Conservation (phyloP, 805 yeast genomes). For the Teunomyces gatunensis region DNA sequence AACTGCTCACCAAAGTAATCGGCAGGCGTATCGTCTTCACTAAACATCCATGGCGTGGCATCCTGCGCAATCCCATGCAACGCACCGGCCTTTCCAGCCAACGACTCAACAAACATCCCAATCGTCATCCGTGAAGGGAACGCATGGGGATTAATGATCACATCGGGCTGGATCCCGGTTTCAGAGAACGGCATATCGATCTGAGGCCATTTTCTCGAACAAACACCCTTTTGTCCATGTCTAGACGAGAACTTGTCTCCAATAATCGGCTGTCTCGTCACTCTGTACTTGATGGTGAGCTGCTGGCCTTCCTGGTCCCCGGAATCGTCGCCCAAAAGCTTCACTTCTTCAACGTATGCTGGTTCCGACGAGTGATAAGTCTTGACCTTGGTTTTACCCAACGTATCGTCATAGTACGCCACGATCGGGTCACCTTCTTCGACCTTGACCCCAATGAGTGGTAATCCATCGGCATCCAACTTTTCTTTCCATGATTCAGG, state of each 20-base stretch:
- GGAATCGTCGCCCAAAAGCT: conserved; percentile 79
- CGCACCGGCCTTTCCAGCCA: conserved; percentile 99
- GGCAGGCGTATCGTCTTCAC: conserved; percentile 92
- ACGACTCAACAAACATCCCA: conserved; percentile 97
- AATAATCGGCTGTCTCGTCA: conserved; percentile 88
- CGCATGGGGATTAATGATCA: conserved; percentile 97
- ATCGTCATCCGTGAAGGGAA: conserved; percentile 99
- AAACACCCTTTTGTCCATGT: conserved; percentile 98
- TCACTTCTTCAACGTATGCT: conserved; percentile 93
- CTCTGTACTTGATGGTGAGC: conserved; percentile 83
- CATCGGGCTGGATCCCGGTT: conserved; percentile 95
- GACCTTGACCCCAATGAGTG: conserved; percentile 80
- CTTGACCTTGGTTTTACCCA: conserved; percentile 87
- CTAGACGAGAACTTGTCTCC: conserved; percentile 98
- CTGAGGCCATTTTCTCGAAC: conserved; percentile 97
- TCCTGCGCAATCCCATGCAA: conserved; percentile 97
- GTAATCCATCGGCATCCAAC: conserved; percentile 90
- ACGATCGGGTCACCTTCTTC: conserved; percentile 95
- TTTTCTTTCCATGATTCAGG: conserved; percentile 88
- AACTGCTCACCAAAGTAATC: conserved; percentile 96
- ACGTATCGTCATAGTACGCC: conserved; percentile 87
- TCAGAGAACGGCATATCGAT: conserved; percentile 97
- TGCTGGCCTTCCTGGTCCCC: conserved; percentile 78
- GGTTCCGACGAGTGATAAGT: conserved; percentile 93
- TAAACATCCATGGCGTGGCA: conserved; percentile 93